These are phyloP conservation scores for Xylaria hypoxylon DNA, from an alignment of 2,329 filamentous ascomycete genomes.

Conservation along the genomic window DNA sequence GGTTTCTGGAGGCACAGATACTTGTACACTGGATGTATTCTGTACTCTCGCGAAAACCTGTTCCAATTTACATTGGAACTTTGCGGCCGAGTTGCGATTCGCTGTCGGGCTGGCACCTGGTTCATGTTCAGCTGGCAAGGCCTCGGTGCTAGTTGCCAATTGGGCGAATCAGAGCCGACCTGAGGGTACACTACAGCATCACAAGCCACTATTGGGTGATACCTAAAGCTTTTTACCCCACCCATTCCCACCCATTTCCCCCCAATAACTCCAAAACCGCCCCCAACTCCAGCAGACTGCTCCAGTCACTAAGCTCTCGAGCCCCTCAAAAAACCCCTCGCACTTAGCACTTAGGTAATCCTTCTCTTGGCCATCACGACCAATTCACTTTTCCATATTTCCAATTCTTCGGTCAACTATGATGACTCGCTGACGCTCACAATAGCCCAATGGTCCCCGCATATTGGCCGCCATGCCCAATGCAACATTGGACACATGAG, in stretches of 20 bases:
- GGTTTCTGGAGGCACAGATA: conserved; percentile 3
- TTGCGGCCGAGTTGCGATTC: conserved; percentile 12
- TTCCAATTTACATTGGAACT: background rate
- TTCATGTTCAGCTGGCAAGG: conserved; percentile 20
- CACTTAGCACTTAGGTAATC: conserved; percentile 6
- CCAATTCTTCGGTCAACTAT: conserved; percentile 3
- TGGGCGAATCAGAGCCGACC: conserved; percentile 11
- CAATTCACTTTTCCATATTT: conserved; percentile 9
- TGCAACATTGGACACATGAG: conserved; percentile 15
- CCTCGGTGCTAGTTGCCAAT: background rate
- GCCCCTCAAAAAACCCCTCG: conserved; percentile 6
- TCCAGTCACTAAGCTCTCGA: background rate
- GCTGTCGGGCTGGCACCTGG: conserved; percentile 22
- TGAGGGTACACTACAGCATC: background rate
- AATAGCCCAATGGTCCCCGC: conserved; percentile 17
- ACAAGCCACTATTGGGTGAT: background rate
- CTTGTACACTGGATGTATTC: conserved; percentile 16
- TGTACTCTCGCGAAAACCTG: conserved; percentile 8
- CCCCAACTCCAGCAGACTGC: background rate
- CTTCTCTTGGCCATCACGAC: conserved; percentile 10
- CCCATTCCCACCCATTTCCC: background rate
- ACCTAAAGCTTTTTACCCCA: conserved; percentile 7
- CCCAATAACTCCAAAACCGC: too few species aligned
- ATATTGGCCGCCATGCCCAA: conserved; percentile 23
- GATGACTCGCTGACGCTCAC: conserved; percentile 25